Evolutionary conservation across 2,329 filamentous ascomycete species (phyloP).

Genomic region (Atkinsonella texensis): DNA sequence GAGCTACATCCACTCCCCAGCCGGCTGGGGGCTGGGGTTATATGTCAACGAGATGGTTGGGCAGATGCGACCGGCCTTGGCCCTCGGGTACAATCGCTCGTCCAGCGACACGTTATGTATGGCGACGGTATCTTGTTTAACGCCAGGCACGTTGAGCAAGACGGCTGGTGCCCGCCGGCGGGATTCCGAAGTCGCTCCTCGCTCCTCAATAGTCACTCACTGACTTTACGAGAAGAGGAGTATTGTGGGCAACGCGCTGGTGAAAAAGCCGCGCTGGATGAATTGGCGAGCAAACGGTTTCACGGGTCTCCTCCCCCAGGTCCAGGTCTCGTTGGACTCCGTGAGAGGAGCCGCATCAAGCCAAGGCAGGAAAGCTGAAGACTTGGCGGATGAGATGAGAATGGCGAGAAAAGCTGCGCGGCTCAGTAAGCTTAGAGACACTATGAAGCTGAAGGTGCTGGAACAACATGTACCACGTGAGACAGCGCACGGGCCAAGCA

Average conservation of each 20-base stretch:
- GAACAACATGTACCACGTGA: slow-evolving; percentile 12
- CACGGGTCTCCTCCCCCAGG: slow-evolving; percentile 15
- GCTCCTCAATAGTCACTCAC: not conserved
- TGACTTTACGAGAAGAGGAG: not conserved
- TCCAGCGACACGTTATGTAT: not conserved
- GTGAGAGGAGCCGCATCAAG: slow-evolving; percentile 11
- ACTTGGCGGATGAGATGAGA: not conserved
- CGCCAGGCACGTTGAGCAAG: not conserved
- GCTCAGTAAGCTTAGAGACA: not conserved
- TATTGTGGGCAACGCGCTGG: not conserved
- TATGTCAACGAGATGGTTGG: not conserved
- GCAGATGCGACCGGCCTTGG: not conserved
- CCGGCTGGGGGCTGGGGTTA: not conserved
- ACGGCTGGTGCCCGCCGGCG: not conserved
- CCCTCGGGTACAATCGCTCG: not conserved
- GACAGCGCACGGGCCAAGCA: slow-evolving; percentile 13
- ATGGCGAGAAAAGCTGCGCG: not conserved
- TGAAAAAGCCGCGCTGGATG: not conserved
- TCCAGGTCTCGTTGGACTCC: slow-evolving; percentile 12
- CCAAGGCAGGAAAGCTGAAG: not conserved
- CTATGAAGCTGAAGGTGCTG: slow-evolving; percentile 8
- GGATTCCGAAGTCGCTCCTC: not conserved
- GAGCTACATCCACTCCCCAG: not conserved
- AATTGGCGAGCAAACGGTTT: slow-evolving; percentile 1
- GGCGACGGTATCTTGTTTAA: not conserved